These are phyloP conservation scores for Crataegus laevigata DNA, from an alignment of 306 rosid species.

Conservation along the genomic window DNA sequence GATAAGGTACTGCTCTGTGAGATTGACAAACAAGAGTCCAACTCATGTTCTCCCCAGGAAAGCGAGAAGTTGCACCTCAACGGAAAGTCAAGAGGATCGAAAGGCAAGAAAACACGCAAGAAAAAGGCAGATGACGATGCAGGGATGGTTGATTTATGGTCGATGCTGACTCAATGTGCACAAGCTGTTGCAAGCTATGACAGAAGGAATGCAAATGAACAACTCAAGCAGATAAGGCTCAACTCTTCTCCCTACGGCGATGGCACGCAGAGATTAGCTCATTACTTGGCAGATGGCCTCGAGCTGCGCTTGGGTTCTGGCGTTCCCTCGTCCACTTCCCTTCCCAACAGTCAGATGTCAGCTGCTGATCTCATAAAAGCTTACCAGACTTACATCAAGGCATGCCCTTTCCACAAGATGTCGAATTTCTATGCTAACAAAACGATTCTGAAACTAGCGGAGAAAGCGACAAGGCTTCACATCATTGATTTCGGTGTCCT, in stretches of 20 bases:
- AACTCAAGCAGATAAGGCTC: conserved; percentile 51
- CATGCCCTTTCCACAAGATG: conserved; percentile 55
- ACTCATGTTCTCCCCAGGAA: not conserved
- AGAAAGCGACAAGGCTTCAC: conserved; percentile 41
- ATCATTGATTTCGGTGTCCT: conserved; percentile 66
- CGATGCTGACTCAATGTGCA: conserved; percentile 67
- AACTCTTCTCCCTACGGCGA: conserved; percentile 56
- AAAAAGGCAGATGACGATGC: conserved; percentile 9
- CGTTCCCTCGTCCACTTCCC: conserved; percentile 22
- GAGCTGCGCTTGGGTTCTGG: conserved; percentile 51
- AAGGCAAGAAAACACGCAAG: not conserved
- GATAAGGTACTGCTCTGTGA: conserved; percentile 36
- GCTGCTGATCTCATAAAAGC: conserved; percentile 58
- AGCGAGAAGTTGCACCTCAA: not conserved
- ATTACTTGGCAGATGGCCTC: conserved; percentile 61
- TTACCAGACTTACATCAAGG: conserved; percentile 36
- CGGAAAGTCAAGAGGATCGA: not conserved
- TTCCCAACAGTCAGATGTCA: conserved; percentile 11
- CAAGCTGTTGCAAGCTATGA: conserved; percentile 59
- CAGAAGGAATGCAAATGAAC: conserved; percentile 45
- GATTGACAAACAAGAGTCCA: not conserved
- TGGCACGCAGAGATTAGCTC: conserved; percentile 57
- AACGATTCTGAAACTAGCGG: conserved; percentile 31
- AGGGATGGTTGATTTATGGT: conserved; percentile 47
- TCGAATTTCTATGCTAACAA: conserved; percentile 30